Evolutionary conservation across 495 filamentous ascomycete genomes (phyloP), one percentile per base, ranked within the genome.

Genomic region (Penicillium longicatenatum): DNA sequence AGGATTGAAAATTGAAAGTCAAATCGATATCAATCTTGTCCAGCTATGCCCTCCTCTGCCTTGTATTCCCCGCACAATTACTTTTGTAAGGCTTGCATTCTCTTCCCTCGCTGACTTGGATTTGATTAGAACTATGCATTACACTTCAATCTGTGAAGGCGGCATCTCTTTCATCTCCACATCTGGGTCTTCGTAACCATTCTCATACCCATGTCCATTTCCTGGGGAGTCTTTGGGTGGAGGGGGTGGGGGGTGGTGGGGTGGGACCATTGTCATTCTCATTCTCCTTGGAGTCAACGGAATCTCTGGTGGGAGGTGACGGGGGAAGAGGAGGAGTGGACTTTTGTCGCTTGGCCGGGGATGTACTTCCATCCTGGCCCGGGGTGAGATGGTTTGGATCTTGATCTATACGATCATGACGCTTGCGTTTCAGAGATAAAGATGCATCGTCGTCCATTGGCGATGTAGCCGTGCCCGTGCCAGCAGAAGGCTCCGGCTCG

Each of bases 361-460:
- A 72, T 3, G 11, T 24, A 31, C 52, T 60, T 42, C 54, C 63
- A 6, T 61, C 71, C 16, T 72, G 65, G 1, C 69, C 68, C 6
- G 62, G 63, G 7, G 39, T 45, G 9, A 21, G 12, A 19, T 72
- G 71, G n/a, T 58, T 48, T 10, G 59, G 78, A 64, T 79, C 76
- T 89, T 82, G 71, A 92, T 92, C 21, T 83, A 73, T 26, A 60
- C 76, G 61, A 10, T 31, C 59, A 10, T 61, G 33, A 5, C 63
- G 63, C 44, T 68, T 68, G 39, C 65, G 65, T 47, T 68, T 68
- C 19, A 68, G 60, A 10, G 61, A 57, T 4, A 53, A 46, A 10
- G 50, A 29, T 14, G 57, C 52, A 45, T 70, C 68, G 17, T 63
- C 65, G 14, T 69, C 69, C 48, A 65, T 59, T 19, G 70, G 68